Base-by-base conservation (phyloP, 371 early-diverging fungal species). In the Syncephalastrum monosporum region DNA sequence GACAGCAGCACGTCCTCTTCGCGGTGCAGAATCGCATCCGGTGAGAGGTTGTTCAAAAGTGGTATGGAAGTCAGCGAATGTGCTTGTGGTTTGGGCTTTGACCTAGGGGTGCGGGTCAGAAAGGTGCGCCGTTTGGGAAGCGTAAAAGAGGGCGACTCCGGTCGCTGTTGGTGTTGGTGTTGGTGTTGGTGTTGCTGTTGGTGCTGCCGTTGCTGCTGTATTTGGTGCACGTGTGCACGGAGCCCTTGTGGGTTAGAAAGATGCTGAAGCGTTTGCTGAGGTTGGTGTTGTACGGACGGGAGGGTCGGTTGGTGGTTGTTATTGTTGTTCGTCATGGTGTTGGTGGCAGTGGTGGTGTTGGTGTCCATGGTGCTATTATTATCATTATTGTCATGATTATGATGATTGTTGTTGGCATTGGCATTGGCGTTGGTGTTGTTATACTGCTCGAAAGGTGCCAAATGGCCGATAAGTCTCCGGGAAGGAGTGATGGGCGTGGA, bases 1-100 rank as follows among this genome's bases (percentile, higher is more conserved):
- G 91, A 85, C 27, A 91, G 77, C 29, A 92, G 76, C 41, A 93
- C 87, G 57, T 94, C 91, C 53, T 91, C 89, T 57, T 86, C 87
- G 42, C 89, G 83, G 55, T 82, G 88, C 55, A 86, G 82, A 50
- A 84, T 75, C 38, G 83, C 74, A 44, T 82, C 79, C 19, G 75
- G 61, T 13, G 64, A 52, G 15, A 66, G 57, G 27, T 52, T 56
- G 50, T 56, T 60, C 42, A 65, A 48, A 23, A 64, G 47, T 45
- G 58, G 65, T 47, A 62, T 60, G 14, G 65, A 54, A n/a, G 63
- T 57, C n/a, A 57, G 44, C 5, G 56, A 48, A 27, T 60, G 50
- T 42, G 56, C 52, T 14, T 47, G 45, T 16, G 55, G 55, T 53
- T 55, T 63, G 5, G 57, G 49, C 29, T 60, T 63, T 43, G 55